Conservation (phyloP, 345 rosid species). For the Noccaea caerulescens region DNA sequence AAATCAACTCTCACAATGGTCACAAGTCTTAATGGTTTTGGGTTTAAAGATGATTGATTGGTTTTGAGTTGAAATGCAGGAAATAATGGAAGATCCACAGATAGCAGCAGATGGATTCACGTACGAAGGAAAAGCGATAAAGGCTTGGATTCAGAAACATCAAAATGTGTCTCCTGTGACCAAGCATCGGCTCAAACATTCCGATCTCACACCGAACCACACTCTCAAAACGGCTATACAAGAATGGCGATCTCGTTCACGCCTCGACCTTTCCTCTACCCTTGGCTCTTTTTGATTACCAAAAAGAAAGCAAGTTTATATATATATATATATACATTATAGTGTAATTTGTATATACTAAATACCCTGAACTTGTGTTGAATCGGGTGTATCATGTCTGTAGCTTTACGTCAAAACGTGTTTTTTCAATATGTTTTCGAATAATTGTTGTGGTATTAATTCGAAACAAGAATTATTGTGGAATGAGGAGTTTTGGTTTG, state of each 20-base stretch:
- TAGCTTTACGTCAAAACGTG: conserved; percentile 1
- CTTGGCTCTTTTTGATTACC: conserved; percentile 38
- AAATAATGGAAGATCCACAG: conserved; percentile 87
- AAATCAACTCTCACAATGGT: not conserved
- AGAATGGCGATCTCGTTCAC: conserved; percentile 69
- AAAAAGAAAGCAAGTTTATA: no score
- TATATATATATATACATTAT: not conserved
- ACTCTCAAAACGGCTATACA: conserved; percentile 70
- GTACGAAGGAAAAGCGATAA: conserved; percentile 74
- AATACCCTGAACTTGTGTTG: conserved; percentile 39
- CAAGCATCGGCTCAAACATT: conserved; percentile 58
- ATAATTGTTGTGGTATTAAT: not conserved
- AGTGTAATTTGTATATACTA: conserved; percentile 38
- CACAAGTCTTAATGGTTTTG: not conserved
- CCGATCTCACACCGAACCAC: conserved; percentile 60
- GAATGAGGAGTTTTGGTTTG: not conserved
- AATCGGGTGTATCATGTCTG: conserved; percentile 30
- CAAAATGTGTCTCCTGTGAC: conserved; percentile 72
- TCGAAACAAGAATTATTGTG: not conserved
- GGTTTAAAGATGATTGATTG: not conserved
- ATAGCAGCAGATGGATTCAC: conserved; percentile 90
- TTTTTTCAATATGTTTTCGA: not conserved
- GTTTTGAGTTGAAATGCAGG: conserved; percentile 49
- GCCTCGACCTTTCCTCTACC: conserved; percentile 38
- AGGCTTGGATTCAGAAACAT: conserved; percentile 71